Percentiles rank a stretch among this genome's conserved stretches.
phyloP scores from a whole-genome alignment of 352 stramenopile species.

The Thraustochytrium striatum region DNA sequence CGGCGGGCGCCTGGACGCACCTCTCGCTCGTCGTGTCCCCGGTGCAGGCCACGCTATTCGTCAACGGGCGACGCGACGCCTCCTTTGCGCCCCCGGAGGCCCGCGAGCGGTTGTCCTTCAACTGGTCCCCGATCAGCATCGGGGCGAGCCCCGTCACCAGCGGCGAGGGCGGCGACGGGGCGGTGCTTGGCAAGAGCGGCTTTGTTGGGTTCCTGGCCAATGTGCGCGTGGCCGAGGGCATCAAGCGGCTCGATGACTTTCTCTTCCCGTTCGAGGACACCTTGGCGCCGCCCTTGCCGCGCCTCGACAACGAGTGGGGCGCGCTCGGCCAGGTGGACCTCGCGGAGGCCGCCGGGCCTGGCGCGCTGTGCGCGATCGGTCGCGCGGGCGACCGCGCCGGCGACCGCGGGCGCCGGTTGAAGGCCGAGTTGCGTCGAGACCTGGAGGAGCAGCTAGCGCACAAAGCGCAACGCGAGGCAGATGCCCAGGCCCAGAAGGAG shows the following conservation, averaged over 20 bases:
- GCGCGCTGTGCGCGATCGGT: not conserved
- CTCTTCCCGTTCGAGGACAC: not conserved
- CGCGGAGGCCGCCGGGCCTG: not conserved
- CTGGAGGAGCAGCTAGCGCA: not conserved
- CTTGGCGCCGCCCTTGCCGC: not conserved
- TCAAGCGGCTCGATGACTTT: not conserved
- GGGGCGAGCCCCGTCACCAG: not conserved
- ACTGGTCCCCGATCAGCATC: not conserved
- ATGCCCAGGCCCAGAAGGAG: not conserved
- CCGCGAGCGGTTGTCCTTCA: not conserved
- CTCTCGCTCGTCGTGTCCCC: not conserved
- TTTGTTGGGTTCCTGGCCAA: not conserved
- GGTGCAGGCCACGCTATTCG: conserved; percentile 6
- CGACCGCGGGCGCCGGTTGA: no score
- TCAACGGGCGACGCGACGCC: not conserved
- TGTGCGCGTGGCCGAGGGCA: not conserved
- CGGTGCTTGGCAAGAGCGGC: not conserved
- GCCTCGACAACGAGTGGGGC: not conserved
- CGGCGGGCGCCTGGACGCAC: not conserved
- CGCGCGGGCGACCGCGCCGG: not conserved
- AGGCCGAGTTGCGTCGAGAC: not conserved
- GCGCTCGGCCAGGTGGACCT: not conserved
- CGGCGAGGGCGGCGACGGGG: not conserved
- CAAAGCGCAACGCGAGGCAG: not conserved
- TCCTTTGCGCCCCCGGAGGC: not conserved